These are phyloP conservation scores for Geoglossum glabrum DNA, from an alignment of 495 filamentous ascomycete genomes.

Conservation along the genomic window DNA sequence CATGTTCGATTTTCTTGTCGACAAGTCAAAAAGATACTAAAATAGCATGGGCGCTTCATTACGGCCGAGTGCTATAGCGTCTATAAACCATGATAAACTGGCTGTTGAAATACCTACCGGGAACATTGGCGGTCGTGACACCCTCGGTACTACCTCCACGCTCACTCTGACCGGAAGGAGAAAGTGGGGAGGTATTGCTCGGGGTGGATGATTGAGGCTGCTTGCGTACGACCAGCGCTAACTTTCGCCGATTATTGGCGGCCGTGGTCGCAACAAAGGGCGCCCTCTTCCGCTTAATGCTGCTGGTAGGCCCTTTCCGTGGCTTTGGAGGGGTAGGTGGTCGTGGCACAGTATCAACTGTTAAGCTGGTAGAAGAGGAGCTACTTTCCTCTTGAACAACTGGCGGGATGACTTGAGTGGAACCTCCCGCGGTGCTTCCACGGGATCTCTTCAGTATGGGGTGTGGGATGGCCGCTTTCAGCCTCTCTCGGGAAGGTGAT, in stretches of 20 bases:
- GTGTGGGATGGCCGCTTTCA: neutral
- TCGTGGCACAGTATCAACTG: neutral
- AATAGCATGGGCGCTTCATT: neutral
- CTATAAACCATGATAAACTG: neutral
- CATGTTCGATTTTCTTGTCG: neutral
- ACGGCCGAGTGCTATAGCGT: neutral
- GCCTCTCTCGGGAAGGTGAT: neutral
- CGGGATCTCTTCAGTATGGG: neutral
- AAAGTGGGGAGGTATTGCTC: neutral
- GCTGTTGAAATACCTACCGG: neutral
- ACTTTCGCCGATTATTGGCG: neutral
- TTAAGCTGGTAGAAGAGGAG: neutral
- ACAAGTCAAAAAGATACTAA: neutral
- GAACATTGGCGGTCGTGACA: neutral
- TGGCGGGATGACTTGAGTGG: neutral
- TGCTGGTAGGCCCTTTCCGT: neutral
- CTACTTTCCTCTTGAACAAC: neutral
- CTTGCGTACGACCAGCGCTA: neutral
- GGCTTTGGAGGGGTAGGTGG: constrained; percentile 2
- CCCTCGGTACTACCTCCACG: neutral
- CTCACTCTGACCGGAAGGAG: neutral
- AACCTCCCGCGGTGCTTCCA: neutral
- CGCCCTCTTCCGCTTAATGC: neutral
- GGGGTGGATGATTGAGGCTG: neutral
- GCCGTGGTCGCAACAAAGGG: neutral